Percentiles rank a stretch among this genome's conserved stretches.
Evolutionary conservation across 768 basidiomycete genomes (phyloP).

Genomic region (Russula sp.): DNA sequence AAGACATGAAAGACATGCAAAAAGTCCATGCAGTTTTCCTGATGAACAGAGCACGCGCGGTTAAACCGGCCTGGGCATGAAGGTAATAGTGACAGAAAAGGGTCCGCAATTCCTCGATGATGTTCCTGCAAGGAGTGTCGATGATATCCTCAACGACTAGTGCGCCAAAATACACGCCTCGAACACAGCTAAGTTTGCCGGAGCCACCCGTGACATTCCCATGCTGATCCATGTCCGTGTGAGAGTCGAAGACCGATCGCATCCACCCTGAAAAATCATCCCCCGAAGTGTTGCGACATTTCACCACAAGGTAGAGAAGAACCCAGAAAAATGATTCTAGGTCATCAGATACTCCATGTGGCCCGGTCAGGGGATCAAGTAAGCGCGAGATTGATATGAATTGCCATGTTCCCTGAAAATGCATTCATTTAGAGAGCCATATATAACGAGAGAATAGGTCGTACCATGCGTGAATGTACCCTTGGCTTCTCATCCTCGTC

Average conservation of each 20-base stretch:
- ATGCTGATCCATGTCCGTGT: background rate
- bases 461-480: background rate
- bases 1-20: no score
- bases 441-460: background rate
- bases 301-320: background rate
- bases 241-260: background rate
- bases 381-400: constrained; percentile 12
- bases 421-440: background rate
- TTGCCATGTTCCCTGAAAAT: constrained; percentile 20
- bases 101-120: background rate
- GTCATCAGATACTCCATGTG: constrained; percentile 15
- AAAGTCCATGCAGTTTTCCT: no score
- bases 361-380: background rate
- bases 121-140: background rate
- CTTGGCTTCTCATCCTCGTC: background rate
- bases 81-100: background rate
- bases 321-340: constrained; percentile 21
- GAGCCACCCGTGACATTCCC: background rate
- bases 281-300: background rate
- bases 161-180: background rate
- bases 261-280: background rate
- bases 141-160: background rate
- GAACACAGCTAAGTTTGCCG: background rate
- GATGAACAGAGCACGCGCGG: no score
- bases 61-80: no score